phyloP scores from a whole-genome alignment of 495 filamentous ascomycete genomes.

The Hypoxylon lenormandii region DNA sequence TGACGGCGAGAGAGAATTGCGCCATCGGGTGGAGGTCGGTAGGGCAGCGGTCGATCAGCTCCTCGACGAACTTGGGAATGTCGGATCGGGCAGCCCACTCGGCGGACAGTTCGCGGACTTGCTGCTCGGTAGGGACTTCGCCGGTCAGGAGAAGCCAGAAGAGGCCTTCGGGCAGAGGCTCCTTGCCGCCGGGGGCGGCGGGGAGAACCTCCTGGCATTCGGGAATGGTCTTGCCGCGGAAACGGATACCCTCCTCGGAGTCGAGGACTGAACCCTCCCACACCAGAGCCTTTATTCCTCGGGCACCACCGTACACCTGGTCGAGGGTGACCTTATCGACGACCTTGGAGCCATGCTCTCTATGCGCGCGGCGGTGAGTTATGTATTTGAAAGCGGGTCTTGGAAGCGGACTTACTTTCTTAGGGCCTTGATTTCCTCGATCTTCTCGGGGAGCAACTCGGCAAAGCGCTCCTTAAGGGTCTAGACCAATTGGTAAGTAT shows the following conservation, averaged over 20 bases:
- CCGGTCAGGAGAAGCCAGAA: constrained; percentile 99
- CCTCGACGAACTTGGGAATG: constrained; percentile 95
- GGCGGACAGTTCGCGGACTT: constrained; percentile 95
- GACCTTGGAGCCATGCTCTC: constrained; percentile 92
- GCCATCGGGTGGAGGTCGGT: constrained; percentile 99
- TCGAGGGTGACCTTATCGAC: constrained; percentile 98
- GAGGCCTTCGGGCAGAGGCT: constrained; percentile 97
- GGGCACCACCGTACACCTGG: constrained; percentile 98
- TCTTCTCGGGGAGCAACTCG: constrained; percentile 90
- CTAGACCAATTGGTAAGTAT: constrained; percentile 63
- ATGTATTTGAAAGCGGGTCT: constrained; percentile 7
- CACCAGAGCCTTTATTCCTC: constrained; percentile 97
- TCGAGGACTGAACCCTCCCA: constrained; percentile 99
- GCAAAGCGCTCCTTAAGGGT: constrained; percentile 98
- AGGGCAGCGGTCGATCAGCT: constrained; percentile 99
- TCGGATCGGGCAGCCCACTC: constrained; percentile 98
- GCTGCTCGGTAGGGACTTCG: constrained; percentile 95
- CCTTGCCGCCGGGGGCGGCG: constrained; percentile 92
- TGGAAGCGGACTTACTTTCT: constrained; percentile 74
- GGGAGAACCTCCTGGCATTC: constrained; percentile 97
- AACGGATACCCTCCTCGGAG: constrained; percentile 98
- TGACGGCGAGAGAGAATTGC: constrained; percentile 97
- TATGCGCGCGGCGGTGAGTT: constrained; percentile 53
- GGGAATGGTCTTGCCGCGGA: constrained; percentile 97
- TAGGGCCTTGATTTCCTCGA: constrained; percentile 98